Evolutionary conservation across 1,139 yeast genomes (phyloP).

Genomic region (Hyphopichia fennica): DNA sequence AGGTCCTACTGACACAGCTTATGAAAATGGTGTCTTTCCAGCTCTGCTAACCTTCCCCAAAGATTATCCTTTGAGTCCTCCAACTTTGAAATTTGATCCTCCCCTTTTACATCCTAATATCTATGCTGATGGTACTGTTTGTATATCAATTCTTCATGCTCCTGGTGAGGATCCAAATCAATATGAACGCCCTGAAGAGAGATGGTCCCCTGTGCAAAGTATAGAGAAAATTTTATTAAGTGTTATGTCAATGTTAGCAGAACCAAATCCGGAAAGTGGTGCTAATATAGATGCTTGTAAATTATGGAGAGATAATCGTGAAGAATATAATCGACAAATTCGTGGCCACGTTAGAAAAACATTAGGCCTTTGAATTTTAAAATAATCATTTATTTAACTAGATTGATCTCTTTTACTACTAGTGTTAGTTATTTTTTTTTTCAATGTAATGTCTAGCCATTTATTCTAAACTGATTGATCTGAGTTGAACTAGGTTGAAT

Average conservation of each 20-base stretch:
- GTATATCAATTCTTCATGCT: slow-evolving; percentile 90
- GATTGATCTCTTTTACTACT: no score
- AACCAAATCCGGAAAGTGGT: slow-evolving; percentile 94
- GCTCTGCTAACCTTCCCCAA: slow-evolving; percentile 80
- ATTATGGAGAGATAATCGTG: slow-evolving; percentile 84
- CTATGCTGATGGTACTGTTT: slow-evolving; percentile 91
- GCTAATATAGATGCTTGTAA: slow-evolving; percentile 97
- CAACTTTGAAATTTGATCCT: slow-evolving; percentile 78
- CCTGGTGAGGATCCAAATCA: slow-evolving; percentile 98
- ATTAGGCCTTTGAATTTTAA: slow-evolving; percentile 54
- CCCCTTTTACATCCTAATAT: slow-evolving; percentile 91
- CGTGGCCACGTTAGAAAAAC: slow-evolving; percentile 62
- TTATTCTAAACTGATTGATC: no score
- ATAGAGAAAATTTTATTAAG: slow-evolving; percentile 90
- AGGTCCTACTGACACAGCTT: slow-evolving; percentile 93
- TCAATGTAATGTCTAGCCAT: no score
- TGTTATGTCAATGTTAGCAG: slow-evolving; percentile 95
- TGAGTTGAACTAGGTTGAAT: no score
- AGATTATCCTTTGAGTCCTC: slow-evolving; percentile 94
- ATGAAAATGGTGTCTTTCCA: slow-evolving; percentile 90
- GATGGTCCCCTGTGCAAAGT: slow-evolving; percentile 98
- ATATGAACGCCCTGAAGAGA: slow-evolving; percentile 91
- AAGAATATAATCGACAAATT: slow-evolving; percentile 64
- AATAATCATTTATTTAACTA: no score
- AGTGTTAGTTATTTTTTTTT: no score